Base-by-base conservation (phyloP, 306 rosid species). In the Cicer chorassanicum region DNA sequence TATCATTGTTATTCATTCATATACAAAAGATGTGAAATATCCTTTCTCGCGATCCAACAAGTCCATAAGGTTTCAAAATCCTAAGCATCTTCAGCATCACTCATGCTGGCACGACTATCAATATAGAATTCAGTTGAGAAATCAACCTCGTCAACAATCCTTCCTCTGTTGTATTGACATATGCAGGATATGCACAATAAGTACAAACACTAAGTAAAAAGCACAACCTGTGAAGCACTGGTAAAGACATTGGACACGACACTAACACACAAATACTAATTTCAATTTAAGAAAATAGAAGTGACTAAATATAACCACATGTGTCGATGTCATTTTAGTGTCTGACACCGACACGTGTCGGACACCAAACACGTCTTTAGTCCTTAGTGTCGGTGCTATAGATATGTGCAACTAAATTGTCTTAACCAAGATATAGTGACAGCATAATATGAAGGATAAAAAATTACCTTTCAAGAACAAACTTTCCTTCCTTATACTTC, bases 401-500 rank as follows among this genome's bases (percentile, higher is more conserved):
- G 34, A 29, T 29, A 29, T 29, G 4, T 40, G 7, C 18, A 39
- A 56, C 53, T 46, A 78, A 59, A 73, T 53, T 53, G 80, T 42
- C 9, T 61, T 8, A 40, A 71, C 43, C 49, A 65, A 76, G 38
- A 56, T 55, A 42, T 54, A 45, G 24, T 45, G 53, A 18, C 18
- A 6, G 42, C 40, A 12, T 12, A 56, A 15, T 49, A 50, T 62
- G 65, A 54, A 40, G 34, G 9, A 11, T 3, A 50, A 6, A 55
- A 16, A 34, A 50, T 63, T 87, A 93, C 98, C 96, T 93, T 85
- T 93, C 98, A 72, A 93, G 98, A 57, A 93, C 92, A 82, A 84
- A 91, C 88, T 86, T 93, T 60, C 97, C 98, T 80, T 93, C 97
- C 82, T 93, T 93, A 72, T 91, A 91, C 81, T 93, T 88, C 72